Percentiles rank a stretch among this genome's conserved stretches.
These are phyloP conservation scores for Sphagnum fallax DNA, from an alignment of 228 moss, liverwort and hornwort genomes.

Conservation along the genomic window DNA sequence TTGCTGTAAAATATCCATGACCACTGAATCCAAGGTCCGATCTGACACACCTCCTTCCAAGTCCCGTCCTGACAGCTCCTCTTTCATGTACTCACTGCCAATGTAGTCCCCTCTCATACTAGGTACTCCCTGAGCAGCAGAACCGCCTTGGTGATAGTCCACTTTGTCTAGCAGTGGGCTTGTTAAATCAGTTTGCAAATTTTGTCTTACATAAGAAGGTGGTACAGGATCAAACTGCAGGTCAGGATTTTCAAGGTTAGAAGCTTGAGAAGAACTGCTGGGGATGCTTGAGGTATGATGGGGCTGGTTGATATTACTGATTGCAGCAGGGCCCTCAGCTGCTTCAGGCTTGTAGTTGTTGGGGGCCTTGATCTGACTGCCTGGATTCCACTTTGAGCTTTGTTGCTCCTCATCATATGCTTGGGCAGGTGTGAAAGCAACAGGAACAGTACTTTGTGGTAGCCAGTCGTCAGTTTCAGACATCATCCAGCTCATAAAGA, in stretches of 20 bases:
- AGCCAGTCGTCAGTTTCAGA: slow-evolving; percentile 38
- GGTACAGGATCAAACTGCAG: slow-evolving; percentile 4
- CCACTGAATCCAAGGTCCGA: slow-evolving; percentile 15
- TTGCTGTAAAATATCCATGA: slow-evolving; percentile 8
- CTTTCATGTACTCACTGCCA: slow-evolving; percentile 30
- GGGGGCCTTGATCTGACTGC: too few relatives aligned
- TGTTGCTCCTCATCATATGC: not conserved
- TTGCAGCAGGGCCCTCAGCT: too few relatives aligned
- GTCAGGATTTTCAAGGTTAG: slow-evolving; percentile 29
- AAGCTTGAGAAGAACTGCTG: slow-evolving; percentile 21
- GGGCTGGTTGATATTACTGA: too few relatives aligned
- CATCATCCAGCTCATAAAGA: slow-evolving; percentile 40
- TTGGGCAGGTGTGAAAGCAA: slow-evolving; percentile 30
- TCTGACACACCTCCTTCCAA: slow-evolving; percentile 15
- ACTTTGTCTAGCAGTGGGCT: slow-evolving; percentile 5
- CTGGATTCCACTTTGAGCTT: too few relatives aligned
- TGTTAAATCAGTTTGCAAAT: not conserved
- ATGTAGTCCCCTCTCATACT: too few relatives aligned
- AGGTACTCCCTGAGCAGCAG: too few relatives aligned
- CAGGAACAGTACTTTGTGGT: slow-evolving; percentile 28
- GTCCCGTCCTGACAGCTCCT: slow-evolving; percentile 29
- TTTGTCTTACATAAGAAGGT: not conserved
- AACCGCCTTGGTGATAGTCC: not conserved
- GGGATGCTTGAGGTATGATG: too few relatives aligned
- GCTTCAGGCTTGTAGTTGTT: too few relatives aligned